These are phyloP conservation scores for Pharnaceum exiguum DNA, from an alignment of 148 eudicot genomes.

Conservation along the genomic window DNA sequence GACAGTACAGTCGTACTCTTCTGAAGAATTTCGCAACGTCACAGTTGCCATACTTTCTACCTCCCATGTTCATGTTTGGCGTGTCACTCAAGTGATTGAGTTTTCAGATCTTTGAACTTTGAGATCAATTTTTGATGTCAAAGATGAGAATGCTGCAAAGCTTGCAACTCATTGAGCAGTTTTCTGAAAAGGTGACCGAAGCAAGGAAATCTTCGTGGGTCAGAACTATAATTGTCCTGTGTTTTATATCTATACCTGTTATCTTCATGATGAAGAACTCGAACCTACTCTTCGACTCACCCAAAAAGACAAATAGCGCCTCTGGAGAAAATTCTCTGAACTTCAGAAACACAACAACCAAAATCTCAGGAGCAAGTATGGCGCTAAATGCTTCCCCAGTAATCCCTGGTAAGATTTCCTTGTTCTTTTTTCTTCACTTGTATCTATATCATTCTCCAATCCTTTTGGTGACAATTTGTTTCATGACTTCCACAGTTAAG, in stretches of 20 bases:
- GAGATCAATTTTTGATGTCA: too few relatives aligned
- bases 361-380: background rate
- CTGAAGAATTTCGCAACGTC: background rate
- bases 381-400: background rate
- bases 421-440: background rate
- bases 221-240: background rate
- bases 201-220: slow-evolving; percentile 5
- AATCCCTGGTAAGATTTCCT: background rate
- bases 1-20: background rate
- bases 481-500: background rate
- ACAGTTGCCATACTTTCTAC: background rate
- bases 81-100: too few relatives aligned
- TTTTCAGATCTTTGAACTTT: too few relatives aligned
- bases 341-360: background rate
- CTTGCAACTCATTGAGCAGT: slow-evolving; percentile 6
- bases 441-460: background rate
- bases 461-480: background rate
- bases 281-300: slow-evolving; percentile 1
- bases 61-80: background rate
- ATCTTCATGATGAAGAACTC: slow-evolving; percentile 3
- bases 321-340: background rate
- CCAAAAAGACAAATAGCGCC: background rate
- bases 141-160: slow-evolving; percentile 8
- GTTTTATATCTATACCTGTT: slow-evolving; percentile 7
- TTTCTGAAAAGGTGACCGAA: background rate